These are phyloP conservation scores for Neofusicoccum umdonicola DNA, from an alignment of 2,329 filamentous ascomycete genomes.

Conservation along the genomic window DNA sequence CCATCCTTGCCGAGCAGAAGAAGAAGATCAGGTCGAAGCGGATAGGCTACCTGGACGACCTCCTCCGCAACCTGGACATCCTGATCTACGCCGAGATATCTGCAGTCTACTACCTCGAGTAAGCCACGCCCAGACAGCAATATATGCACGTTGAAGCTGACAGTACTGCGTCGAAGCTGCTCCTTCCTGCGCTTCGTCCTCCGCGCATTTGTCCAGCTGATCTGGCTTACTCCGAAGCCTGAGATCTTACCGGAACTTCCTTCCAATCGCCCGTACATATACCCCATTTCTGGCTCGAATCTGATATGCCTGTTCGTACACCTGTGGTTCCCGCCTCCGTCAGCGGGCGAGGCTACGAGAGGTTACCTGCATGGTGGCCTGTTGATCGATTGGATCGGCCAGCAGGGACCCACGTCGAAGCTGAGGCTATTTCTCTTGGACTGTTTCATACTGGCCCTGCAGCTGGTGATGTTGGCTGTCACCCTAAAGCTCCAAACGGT, in stretches of 20 bases:
- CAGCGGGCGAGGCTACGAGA: constrained; percentile 47
- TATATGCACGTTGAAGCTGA: background rate
- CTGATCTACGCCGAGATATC: constrained; percentile 62
- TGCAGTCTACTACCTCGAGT: constrained; percentile 64
- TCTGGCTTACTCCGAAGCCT: constrained; percentile 59
- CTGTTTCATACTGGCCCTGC: constrained; percentile 52
- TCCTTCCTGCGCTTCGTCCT: constrained; percentile 57
- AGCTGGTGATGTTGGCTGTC: constrained; percentile 57
- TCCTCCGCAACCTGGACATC: constrained; percentile 58
- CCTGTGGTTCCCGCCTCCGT: constrained; percentile 38
- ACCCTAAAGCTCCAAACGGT: constrained; percentile 52
- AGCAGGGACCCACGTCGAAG: constrained; percentile 56
- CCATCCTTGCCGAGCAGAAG: constrained; percentile 25
- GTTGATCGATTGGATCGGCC: constrained; percentile 64
- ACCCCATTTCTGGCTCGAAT: constrained; percentile 55
- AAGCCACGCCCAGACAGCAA: constrained; percentile 28
- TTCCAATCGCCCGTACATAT: constrained; percentile 53
- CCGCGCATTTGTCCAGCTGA: constrained; percentile 55
- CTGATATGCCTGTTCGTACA: constrained; percentile 57
- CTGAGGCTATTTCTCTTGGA: constrained; percentile 54
- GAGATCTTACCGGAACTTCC: constrained; percentile 51
- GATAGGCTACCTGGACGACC: constrained; percentile 48
- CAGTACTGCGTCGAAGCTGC: constrained; percentile 43
- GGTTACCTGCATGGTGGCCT: constrained; percentile 61
- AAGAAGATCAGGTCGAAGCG: constrained; percentile 36